These are phyloP conservation scores for Phoma herbarum DNA, from an alignment of 2,329 filamentous ascomycete genomes.

Conservation along the genomic window DNA sequence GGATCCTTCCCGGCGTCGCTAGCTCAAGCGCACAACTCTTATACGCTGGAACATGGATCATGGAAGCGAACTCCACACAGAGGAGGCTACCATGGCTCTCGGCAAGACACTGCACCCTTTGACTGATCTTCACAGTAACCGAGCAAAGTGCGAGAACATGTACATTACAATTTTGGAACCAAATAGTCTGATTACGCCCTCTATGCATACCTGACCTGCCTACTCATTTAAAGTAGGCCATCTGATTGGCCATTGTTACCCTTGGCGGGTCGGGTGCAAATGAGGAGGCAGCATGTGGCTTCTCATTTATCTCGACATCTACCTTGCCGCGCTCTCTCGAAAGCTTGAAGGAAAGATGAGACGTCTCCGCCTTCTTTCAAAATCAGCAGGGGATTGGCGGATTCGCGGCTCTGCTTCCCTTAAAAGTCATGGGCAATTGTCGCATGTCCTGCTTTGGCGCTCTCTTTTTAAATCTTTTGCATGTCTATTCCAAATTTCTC, in stretches of 20 bases:
- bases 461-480: too few relatives aligned
- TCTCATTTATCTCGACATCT: too few relatives aligned
- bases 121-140: neutral
- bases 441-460: too few relatives aligned
- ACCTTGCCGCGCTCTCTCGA: neutral
- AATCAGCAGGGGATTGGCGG: too few relatives aligned
- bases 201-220: neutral
- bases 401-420: too few relatives aligned
- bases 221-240: neutral
- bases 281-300: too few relatives aligned
- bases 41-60: neutral
- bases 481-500: too few relatives aligned
- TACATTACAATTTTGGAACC: neutral
- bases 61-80: neutral
- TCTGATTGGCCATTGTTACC: neutral
- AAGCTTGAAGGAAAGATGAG: neutral
- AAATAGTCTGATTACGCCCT: too few relatives aligned
- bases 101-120: neutral
- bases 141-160: neutral
- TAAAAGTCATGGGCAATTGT: too few relatives aligned
- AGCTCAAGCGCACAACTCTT: neutral
- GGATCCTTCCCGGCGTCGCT: neutral
- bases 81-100: neutral
- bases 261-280: neutral
- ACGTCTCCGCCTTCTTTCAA: neutral